Evolutionary conservation across 2,329 filamentous ascomycete species (phyloP).

Genomic region (Colletotrichum shisoi): DNA sequence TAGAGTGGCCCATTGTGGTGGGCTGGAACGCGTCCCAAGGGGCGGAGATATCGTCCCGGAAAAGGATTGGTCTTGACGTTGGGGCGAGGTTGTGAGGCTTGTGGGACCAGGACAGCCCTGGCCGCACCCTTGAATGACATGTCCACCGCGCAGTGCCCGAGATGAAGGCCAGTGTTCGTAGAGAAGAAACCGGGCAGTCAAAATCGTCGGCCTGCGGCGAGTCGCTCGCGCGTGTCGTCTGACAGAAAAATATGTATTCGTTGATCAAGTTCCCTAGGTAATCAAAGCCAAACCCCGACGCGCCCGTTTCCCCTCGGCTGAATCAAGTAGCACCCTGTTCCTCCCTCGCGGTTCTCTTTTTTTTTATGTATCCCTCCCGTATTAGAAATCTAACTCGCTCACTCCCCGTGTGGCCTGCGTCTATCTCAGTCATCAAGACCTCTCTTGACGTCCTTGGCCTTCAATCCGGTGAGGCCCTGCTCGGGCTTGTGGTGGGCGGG

Average conservation of each 20-base stretch:
- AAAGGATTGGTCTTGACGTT: not conserved
- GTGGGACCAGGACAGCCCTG: not conserved
- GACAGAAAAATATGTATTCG: slow-evolving; percentile 29
- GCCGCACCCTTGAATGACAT: not conserved
- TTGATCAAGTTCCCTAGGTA: slow-evolving; percentile 34
- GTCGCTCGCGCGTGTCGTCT: not conserved
- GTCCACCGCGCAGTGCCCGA: not conserved
- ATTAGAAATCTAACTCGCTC: slow-evolving; percentile 15
- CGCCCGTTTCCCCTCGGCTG: slow-evolving; percentile 20
- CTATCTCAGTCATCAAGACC: slow-evolving; percentile 47
- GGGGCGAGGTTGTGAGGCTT: not conserved
- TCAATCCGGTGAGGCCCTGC: slow-evolving; percentile 58
- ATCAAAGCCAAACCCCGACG: slow-evolving; percentile 32
- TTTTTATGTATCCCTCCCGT: slow-evolving; percentile 8
- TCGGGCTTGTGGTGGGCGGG: slow-evolving; percentile 62
- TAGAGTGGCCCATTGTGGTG: not conserved
- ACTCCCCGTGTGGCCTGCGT: not conserved
- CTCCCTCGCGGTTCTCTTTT: slow-evolving; percentile 14
- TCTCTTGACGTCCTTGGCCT: slow-evolving; percentile 69
- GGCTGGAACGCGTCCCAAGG: not conserved
- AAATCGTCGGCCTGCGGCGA: too few species aligned
- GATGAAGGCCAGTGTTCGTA: not conserved
- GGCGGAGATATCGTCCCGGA: not conserved
- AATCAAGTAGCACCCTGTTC: slow-evolving; percentile 26
- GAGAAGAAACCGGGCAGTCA: not conserved